Percentiles rank a stretch among this genome's conserved stretches.
phyloP scores from a whole-genome alignment of 208 protist genomes.

The Leishmania tropica region DNA sequence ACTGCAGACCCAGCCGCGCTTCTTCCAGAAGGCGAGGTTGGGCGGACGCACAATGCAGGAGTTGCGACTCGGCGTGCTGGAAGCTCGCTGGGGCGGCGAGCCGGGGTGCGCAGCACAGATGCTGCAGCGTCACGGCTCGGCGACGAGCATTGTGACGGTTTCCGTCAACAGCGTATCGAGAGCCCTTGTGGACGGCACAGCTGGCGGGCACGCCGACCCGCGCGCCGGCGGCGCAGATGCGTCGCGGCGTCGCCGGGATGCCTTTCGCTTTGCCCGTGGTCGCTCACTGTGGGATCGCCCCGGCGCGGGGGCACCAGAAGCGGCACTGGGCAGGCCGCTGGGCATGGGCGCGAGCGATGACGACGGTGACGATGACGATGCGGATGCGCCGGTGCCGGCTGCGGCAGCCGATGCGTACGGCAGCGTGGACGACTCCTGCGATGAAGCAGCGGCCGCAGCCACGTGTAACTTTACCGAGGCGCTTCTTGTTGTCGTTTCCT shows the following conservation, averaged over 20 bases:
- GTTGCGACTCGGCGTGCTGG: conserved; percentile 15
- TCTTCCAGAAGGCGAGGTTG: conserved; percentile 20
- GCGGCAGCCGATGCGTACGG: not conserved
- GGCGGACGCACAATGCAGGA: conserved; percentile 21
- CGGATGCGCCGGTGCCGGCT: not conserved
- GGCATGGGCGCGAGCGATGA: not conserved
- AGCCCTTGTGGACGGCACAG: not conserved
- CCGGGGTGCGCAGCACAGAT: conserved; percentile 13
- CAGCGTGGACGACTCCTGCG: not conserved
- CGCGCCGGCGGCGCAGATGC: not conserved
- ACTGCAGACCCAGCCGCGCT: conserved; percentile 15
- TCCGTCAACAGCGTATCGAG: not conserved
- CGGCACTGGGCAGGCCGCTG: not conserved
- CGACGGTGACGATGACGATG: not conserved
- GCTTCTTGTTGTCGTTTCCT: conserved; percentile 21
- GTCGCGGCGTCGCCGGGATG: not conserved
- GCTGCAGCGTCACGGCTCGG: conserved; percentile 12
- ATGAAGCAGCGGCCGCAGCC: not conserved
- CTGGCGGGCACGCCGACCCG: not conserved
- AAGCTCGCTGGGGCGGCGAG: not conserved
- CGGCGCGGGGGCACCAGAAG: not conserved
- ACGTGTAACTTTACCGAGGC: conserved; percentile 25
- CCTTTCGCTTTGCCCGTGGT: not conserved
- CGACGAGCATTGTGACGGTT: not conserved
- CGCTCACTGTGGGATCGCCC: conserved; percentile 20